A percentile compares a stretch with the other conserved stretches of the same genome.
These are phyloP conservation scores for Trichoderma cornu-damae DNA, from an alignment of 2,329 filamentous ascomycete species.

Conservation along the genomic window DNA sequence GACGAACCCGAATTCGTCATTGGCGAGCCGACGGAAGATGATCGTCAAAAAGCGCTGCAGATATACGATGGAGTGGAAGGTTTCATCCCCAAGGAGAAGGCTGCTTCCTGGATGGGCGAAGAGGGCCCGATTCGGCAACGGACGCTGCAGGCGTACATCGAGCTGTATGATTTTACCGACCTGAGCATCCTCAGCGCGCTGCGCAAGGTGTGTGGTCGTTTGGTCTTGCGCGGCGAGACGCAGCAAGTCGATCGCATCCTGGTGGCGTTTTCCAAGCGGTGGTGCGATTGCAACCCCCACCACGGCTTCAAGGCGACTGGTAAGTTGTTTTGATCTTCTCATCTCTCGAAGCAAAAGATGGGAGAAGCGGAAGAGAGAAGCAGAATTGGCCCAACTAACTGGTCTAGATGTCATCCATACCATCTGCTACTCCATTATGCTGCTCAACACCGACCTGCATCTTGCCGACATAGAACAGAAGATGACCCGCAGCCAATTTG, in stretches of 20 bases:
- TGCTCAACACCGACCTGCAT: slow-evolving; percentile 94
- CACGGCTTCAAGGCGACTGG: slow-evolving; percentile 88
- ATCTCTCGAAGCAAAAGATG: too few species aligned
- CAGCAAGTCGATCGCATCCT: slow-evolving; percentile 95
- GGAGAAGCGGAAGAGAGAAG: too few species aligned
- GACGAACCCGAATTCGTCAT: slow-evolving; percentile 56
- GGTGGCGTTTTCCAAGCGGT: slow-evolving; percentile 80
- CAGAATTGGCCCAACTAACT: slow-evolving; percentile 35
- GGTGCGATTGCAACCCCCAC: slow-evolving; percentile 88
- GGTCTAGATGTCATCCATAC: slow-evolving; percentile 83
- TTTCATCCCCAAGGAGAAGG: slow-evolving; percentile 71
- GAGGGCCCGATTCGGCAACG: slow-evolving; percentile 55
- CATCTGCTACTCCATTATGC: slow-evolving; percentile 90
- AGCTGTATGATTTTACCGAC: slow-evolving; percentile 79
- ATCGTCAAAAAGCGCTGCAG: slow-evolving; percentile 70
- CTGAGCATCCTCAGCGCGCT: slow-evolving; percentile 75
- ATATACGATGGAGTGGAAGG: slow-evolving; percentile 84
- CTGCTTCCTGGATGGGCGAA: slow-evolving; percentile 85
- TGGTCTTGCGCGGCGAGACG: slow-evolving; percentile 84
- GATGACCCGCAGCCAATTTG: slow-evolving; percentile 91
- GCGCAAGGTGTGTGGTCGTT: slow-evolving; percentile 71
- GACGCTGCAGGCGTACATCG: slow-evolving; percentile 75
- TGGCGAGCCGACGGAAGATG: slow-evolving; percentile 60
- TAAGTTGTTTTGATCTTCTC: slow-evolving; percentile 41
- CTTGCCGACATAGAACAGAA: slow-evolving; percentile 91